Evolutionary conservation across 2,329 filamentous ascomycete genomes (phyloP).

Genomic region (Fusarium sp.): DNA sequence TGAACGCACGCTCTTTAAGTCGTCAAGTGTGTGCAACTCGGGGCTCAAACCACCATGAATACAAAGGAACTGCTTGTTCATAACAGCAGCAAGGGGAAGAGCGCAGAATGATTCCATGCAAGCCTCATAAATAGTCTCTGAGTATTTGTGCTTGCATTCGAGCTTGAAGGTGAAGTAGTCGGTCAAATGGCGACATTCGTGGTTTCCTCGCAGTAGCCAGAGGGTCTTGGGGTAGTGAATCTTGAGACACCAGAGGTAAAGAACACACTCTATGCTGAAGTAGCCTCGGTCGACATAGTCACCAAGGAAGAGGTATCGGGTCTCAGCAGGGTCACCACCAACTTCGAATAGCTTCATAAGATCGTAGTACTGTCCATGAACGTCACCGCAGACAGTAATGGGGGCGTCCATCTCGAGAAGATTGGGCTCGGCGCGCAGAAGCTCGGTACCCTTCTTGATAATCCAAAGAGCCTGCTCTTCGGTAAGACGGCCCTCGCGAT

Average conservation of each 20-base stretch:
- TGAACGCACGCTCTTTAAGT: constrained; percentile 83
- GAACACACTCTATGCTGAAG: constrained; percentile 98
- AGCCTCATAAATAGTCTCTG: constrained; percentile 93
- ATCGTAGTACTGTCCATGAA: constrained; percentile 99
- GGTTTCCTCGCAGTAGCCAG: constrained; percentile 97
- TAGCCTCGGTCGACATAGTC: constrained; percentile 99
- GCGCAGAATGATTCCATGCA: constrained; percentile 99
- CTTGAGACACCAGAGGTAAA: constrained; percentile 98
- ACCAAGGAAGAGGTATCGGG: constrained; percentile 94
- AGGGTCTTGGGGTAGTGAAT: constrained; percentile 99
- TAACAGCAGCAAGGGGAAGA: constrained; percentile 91
- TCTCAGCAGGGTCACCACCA: constrained; percentile 95
- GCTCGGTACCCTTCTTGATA: constrained; percentile 85
- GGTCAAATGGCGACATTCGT: constrained; percentile 98
- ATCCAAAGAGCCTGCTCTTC: constrained; percentile 99
- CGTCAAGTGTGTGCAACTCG: constrained; percentile 94
- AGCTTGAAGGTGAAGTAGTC: constrained; percentile 99
- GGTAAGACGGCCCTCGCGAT: constrained; percentile 94
- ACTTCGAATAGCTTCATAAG: constrained; percentile 99
- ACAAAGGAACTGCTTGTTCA: constrained; percentile 99
- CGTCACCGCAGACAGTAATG: constrained; percentile 98
- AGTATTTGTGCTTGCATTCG: constrained; percentile 99
- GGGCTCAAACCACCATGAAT: constrained; percentile 97
- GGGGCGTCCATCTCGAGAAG: constrained; percentile 99
- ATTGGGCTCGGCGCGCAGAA: constrained; percentile 92